A percentile compares a stretch with the other conserved stretches of the same genome.
Conservation (phyloP, 495 filamentous ascomycete species). For the Geoglossum glabrum region DNA sequence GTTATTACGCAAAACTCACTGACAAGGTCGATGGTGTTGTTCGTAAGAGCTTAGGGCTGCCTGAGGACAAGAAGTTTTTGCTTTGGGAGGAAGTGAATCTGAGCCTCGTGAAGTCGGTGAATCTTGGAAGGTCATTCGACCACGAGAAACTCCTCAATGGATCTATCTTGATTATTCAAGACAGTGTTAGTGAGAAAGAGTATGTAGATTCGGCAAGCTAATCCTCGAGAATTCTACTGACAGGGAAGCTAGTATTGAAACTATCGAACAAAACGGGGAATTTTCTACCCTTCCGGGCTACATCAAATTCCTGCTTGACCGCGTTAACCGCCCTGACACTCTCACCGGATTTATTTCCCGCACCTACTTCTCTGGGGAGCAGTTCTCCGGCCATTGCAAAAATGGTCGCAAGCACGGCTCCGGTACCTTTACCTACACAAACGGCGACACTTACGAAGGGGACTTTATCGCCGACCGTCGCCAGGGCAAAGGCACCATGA, state of each 20-base stretch:
- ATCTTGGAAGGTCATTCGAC: background rate
- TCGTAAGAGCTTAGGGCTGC: background rate
- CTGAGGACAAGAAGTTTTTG: background rate
- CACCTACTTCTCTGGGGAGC: slow-evolving; percentile 28
- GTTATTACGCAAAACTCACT: background rate
- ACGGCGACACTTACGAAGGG: slow-evolving; percentile 35
- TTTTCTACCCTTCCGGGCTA: background rate
- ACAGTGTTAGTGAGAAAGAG: slow-evolving; percentile 1
- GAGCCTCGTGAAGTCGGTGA: background rate
- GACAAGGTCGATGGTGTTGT: background rate
- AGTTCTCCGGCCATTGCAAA: slow-evolving; percentile 9
- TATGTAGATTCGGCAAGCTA: background rate
- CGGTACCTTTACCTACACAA: slow-evolving; percentile 12
- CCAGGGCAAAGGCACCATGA: slow-evolving; percentile 32
- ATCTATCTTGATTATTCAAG: slow-evolving; percentile 1
- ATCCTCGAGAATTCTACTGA: background rate
- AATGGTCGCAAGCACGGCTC: slow-evolving; percentile 31
- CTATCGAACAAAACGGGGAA: background rate
- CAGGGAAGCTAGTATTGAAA: background rate
- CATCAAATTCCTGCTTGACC: background rate
- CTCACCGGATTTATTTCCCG: slow-evolving; percentile 26
- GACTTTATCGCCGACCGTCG: slow-evolving; percentile 31
- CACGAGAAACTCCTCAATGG: slow-evolving; percentile 1
- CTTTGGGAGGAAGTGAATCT: slow-evolving; percentile 4
- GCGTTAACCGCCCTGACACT: slow-evolving; percentile 18